A percentile compares a stretch with the other conserved stretches of the same genome.
Evolutionary conservation across 2,329 filamentous ascomycete genomes (phyloP).

Genomic region (Colletotrichum ledebouriae): DNA sequence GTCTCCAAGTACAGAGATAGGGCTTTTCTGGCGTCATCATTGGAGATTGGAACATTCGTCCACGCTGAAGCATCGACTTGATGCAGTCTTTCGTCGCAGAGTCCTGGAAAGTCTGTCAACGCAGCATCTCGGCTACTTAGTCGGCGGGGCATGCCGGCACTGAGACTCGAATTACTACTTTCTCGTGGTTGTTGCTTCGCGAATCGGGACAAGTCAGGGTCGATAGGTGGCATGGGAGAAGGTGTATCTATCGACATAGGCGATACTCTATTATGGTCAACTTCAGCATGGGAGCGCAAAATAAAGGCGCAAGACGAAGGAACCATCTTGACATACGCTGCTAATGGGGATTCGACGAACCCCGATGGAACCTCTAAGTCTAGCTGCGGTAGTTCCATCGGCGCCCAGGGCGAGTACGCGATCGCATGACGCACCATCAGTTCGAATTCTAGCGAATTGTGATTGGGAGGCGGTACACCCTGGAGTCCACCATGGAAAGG

Average conservation of each 20-base stretch:
- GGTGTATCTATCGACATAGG: constrained; percentile 15
- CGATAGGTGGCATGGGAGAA: constrained; percentile 2
- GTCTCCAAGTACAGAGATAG: constrained; percentile 49
- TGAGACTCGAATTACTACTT: constrained; percentile 3
- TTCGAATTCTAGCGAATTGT: constrained; percentile 32
- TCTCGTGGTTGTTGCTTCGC: not conserved
- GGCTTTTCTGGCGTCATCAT: not conserved
- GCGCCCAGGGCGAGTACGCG: constrained; percentile 31
- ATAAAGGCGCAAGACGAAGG: no score
- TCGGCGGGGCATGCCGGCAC: not conserved
- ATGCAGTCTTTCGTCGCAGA: constrained; percentile 27
- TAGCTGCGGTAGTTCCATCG: constrained; percentile 19
- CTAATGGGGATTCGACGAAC: not conserved
- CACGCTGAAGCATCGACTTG: constrained; percentile 15
- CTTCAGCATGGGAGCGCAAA: no score
- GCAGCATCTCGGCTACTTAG: not conserved
- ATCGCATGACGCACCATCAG: constrained; percentile 32
- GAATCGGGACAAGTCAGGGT: not conserved
- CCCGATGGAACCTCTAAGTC: not conserved
- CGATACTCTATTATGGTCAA: constrained; percentile 7
- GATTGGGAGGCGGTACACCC: constrained; percentile 9
- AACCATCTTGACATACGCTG: not conserved
- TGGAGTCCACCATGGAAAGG: constrained; percentile 7
- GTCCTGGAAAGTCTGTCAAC: not conserved
- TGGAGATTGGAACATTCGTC: constrained; percentile 6